phyloP scores from a whole-genome alignment of 1,284 basidiomycete genomes.

The Apiotrichum veenhuisii region DNA sequence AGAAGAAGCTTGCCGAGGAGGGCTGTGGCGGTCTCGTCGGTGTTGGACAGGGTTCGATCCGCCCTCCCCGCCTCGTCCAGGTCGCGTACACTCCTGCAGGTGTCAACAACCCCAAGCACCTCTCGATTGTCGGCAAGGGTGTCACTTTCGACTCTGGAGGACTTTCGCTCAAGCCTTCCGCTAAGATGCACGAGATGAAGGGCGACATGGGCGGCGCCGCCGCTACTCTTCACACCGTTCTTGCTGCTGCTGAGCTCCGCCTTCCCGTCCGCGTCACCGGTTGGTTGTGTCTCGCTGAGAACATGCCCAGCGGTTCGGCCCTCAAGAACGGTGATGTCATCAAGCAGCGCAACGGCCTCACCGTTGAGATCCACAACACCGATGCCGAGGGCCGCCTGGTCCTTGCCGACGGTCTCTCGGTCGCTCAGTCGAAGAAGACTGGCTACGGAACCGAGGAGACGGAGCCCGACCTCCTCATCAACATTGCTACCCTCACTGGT shows the following conservation, averaged over 20 bases:
- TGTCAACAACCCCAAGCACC: slow-evolving; percentile 10
- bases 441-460: slow-evolving; percentile 20
- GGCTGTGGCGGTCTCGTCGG: slow-evolving; percentile 12
- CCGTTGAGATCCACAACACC: slow-evolving; percentile 20
- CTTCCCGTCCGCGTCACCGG: slow-evolving; percentile 14
- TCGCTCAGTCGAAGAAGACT: slow-evolving; percentile 14
- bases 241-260: slow-evolving; percentile 17
- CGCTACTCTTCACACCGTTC: slow-evolving; percentile 15
- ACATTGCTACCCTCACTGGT: slow-evolving; percentile 20
- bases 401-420: slow-evolving; percentile 18
- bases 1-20: slow-evolving; percentile 11
- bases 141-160: slow-evolving; percentile 22
- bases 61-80: slow-evolving; percentile 16
- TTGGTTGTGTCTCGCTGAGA: slow-evolving; percentile 20
- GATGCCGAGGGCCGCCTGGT: slow-evolving; percentile 23
- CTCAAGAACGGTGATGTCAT: slow-evolving; percentile 20
- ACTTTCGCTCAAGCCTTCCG: slow-evolving; percentile 16
- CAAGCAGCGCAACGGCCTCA: slow-evolving; percentile 16
- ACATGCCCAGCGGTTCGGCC: slow-evolving; percentile 18
- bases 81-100: slow-evolving; percentile 12
- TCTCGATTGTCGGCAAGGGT: slow-evolving; percentile 20
- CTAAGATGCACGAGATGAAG: slow-evolving; percentile 23
- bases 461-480: slow-evolving; percentile 18
- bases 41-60: slow-evolving; percentile 14
- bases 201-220: slow-evolving; percentile 22